These are phyloP conservation scores for Dillenia turbinata DNA, from an alignment of 164 flowering plant species.

Conservation along the genomic window DNA sequence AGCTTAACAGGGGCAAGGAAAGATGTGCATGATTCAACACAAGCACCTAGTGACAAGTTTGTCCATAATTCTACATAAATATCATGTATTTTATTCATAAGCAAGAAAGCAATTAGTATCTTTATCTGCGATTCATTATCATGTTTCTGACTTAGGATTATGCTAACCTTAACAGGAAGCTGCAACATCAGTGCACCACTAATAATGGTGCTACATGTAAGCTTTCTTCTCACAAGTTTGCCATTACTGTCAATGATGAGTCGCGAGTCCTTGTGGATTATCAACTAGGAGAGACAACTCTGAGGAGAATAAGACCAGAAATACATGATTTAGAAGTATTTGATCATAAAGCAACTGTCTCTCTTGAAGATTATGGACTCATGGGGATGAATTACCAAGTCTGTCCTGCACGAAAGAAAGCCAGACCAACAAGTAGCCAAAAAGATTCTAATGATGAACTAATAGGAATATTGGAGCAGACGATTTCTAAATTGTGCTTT, in stretches of 20 bases:
- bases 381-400: slow-evolving; percentile 5
- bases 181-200: slow-evolving; percentile 17
- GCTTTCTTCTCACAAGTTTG: slow-evolving; percentile 22
- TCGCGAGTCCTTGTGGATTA: slow-evolving; percentile 11
- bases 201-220: slow-evolving; percentile 17
- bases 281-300: slow-evolving; percentile 17
- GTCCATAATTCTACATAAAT: slow-evolving; percentile 2
- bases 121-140: neutral
- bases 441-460: slow-evolving; percentile 24
- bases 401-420: slow-evolving; percentile 12
- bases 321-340: slow-evolving; percentile 16
- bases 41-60: slow-evolving; percentile 27
- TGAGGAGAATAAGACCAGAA: slow-evolving; percentile 10
- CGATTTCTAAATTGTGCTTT: slow-evolving; percentile 47
- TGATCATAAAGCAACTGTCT: slow-evolving; percentile 15
- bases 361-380: slow-evolving; percentile 6
- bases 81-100: neutral
- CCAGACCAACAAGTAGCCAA: slow-evolving; percentile 6
- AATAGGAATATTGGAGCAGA: slow-evolving; percentile 33
- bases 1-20: no score
- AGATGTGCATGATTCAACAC: slow-evolving; percentile 11
- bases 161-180: slow-evolving; percentile 24
- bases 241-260: slow-evolving; percentile 23
- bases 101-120: neutral
- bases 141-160: neutral